Evolutionary conservation across 257 asterid species (phyloP).

Genomic region (Rubia yunnanensis): DNA sequence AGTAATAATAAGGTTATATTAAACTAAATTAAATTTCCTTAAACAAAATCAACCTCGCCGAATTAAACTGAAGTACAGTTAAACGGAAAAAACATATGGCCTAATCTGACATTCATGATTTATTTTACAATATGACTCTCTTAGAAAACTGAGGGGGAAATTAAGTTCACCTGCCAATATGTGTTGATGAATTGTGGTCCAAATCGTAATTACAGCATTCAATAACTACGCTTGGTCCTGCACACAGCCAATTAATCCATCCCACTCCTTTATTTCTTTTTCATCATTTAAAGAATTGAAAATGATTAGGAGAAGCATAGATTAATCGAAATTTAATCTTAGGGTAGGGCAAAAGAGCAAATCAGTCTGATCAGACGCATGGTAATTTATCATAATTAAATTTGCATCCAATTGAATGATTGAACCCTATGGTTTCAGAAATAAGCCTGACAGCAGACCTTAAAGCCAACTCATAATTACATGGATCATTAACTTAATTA

Average conservation of each 20-base stretch:
- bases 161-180: constrained; percentile 4
- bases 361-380: not conserved
- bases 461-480: not conserved
- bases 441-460: no score
- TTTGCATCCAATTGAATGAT: not conserved
- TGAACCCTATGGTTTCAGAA: not conserved
- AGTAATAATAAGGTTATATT: no score
- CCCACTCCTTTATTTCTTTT: not conserved
- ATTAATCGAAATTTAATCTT: not conserved
- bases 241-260: not conserved
- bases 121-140: no score
- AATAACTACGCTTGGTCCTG: constrained; percentile 1
- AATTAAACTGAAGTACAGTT: no score
- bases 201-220: constrained; percentile 1
- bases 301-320: not conserved
- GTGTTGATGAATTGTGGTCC: constrained; percentile 36
- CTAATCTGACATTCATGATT: no score
- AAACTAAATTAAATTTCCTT: no score
- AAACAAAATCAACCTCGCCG: no score
- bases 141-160: not conserved
- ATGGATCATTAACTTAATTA: not conserved
- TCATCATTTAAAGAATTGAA: not conserved
- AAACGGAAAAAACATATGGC: no score
- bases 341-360: not conserved
- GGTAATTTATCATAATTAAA: not conserved